Base-by-base conservation (phyloP, 331 rosid genomes). In the Acacia pycnantha region DNA sequence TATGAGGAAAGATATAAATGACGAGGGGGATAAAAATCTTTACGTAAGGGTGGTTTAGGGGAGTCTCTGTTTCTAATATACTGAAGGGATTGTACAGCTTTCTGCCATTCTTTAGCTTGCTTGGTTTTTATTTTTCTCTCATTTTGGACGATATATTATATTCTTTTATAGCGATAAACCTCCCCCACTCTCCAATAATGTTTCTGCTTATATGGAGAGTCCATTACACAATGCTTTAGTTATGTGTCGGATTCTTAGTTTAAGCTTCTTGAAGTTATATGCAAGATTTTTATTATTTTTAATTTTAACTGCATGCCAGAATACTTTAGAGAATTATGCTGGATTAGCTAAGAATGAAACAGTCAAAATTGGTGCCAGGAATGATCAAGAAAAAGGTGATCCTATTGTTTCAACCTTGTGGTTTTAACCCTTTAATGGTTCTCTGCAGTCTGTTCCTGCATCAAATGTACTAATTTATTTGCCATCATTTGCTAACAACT, bases 301-400 rank as follows among this genome's bases (percentile, higher is more conserved):
- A 46, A 75, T 76, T 54, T 73, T 85, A 82, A 81, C 74, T 82
- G 81, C 77, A 31, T 86, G 80, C 65, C 92, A 93, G 99, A 94
- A 92, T 86, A 84, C 87, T 65, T 81, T 90, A 81, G 79, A 85
- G 77, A 87, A 80, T 56, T 56, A 87, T 84, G 48, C 86, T 81
- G 83, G 11, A 72, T 82, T 74, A 79, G 85, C 87, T 74, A 81
- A 84, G 84, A 87, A 88, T 85, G 86, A 83, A 77, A 86, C 86
- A 48, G 58, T 71, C 69, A 75, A 47, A 65, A 24, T 10, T 27
- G 82, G 40, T 77, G 53, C 81, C 29, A 44, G 33, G 82, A 85
- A 54, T 5, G 84, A 76, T 78, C 81, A 81, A 83, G 83, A 62
- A 58, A 35, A 18, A 82, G 92, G 88, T 89, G 92, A 87, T 87